Base-by-base conservation (phyloP, 2,329 filamentous ascomycete species). In the Eurotiales sp. region DNA sequence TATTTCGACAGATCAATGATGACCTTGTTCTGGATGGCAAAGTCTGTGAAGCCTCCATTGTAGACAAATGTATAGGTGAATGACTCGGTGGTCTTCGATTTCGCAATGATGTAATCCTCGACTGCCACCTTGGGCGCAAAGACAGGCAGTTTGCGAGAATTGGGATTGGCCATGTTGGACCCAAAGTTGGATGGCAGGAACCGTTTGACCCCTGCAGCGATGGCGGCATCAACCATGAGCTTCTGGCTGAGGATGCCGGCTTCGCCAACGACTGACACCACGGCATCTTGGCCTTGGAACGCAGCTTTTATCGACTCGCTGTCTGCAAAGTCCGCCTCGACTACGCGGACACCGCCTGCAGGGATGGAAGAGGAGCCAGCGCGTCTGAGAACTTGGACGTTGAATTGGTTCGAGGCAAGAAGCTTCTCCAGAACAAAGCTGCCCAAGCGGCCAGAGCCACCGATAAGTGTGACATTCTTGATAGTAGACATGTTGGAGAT, bases 191-290 rank as follows among this genome's bases (percentile, higher is more conserved):
- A 53, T 10, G 50, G 46, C 21, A 53, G 23, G 27, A 53, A 55
- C 5, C 82, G 76, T 57, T 78, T 77, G 7, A 86, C 82, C 1
- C 81, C 80, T 1, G 81, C 81, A 6, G 75, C 74, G 27, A 81
- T 69, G 27, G 82, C 77, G 0, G 82, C 84, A 23, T 85, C 77
- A 41, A 85, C 73, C 40, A 85, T 68, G 12, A 69, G 68, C 42
- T 69, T 70, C 59, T 83, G 81, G 1, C 76, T 64, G 1, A 61
- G 63, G 14, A 74, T 21, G 6, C 52, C 56, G 3, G 56, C 42
- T 4, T 27, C 46, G 4, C 52, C 36, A 32, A 61, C 47, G 25
- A 53, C 46, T 2, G 60, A 62, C 21, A 64, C 58, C 3, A 63
- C 53, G 10, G 53, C 59, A 30, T 62, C 54, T 37, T 58, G 54